Evolutionary conservation across 495 filamentous ascomycete genomes (phyloP).

Genomic region (Lichenothelia convexa): DNA sequence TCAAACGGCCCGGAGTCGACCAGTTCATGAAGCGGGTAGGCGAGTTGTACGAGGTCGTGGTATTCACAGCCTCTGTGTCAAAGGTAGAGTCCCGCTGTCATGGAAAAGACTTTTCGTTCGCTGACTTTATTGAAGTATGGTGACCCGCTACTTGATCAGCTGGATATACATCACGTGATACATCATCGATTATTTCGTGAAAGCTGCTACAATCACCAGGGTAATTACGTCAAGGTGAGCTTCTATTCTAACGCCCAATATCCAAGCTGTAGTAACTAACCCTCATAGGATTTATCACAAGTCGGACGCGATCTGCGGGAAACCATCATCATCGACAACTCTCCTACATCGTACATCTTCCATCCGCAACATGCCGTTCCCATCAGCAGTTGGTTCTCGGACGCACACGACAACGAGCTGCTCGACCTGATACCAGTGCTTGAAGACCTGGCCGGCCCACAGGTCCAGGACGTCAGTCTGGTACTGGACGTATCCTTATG

Average conservation of each 20-base stretch:
- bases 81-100: constrained; percentile 43
- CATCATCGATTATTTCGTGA: constrained; percentile 94
- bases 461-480: constrained; percentile 89
- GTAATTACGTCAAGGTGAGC: constrained; percentile 86
- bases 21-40: constrained; percentile 98
- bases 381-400: constrained; percentile 99
- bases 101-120: background rate
- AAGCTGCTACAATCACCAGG: constrained; percentile 98
- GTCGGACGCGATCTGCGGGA: constrained; percentile 89
- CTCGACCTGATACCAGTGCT: constrained; percentile 96
- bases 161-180: constrained; percentile 93
- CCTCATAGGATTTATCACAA: constrained; percentile 67
- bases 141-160: constrained; percentile 85
- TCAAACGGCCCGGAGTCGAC: constrained; percentile 93
- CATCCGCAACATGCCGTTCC: constrained; percentile 97
- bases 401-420: constrained; percentile 98
- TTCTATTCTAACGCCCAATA: constrained; percentile 4
- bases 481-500: constrained; percentile 90
- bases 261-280: constrained; percentile 8
- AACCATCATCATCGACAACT: constrained; percentile 99
- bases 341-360: constrained; percentile 97
- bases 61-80: constrained; percentile 96
- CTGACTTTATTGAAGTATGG: constrained; percentile 48
- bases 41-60: constrained; percentile 94
- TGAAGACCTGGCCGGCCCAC: constrained; percentile 76